Evolutionary conservation across 495 filamentous ascomycete species (phyloP), one percentile per base, ranked within the genome.

Genomic region (Aspergillus baeticus): DNA sequence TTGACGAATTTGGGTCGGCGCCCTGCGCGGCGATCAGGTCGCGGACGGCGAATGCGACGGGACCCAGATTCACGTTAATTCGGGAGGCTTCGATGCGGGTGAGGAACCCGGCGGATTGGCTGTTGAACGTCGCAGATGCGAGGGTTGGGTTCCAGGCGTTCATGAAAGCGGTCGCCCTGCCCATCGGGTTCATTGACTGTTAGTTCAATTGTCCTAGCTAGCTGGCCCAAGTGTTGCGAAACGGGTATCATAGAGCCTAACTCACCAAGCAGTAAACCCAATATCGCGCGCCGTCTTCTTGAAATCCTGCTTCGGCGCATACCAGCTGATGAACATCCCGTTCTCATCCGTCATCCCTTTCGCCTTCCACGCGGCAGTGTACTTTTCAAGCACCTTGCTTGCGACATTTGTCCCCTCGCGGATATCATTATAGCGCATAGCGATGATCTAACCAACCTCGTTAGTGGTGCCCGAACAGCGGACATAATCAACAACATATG

Each of bases 381-480:
- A 72, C 21, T 72, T 72, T 22, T 51, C 41, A 20, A 71, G 47
- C 10, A 69, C 38, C 6, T 54, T 58, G 0, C 51, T 36, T 4
- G 57, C 50, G 26, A 64, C 49, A 10, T 62, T 60, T 5, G 64
- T 69, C 4, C 66, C 66, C 22, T 72, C 58, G 10, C 60, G 54
- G 17, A 66, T 53, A 44, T 69, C 64, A 48, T 71, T 71, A 37
- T 65, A 68, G 14, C 61, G 54, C 38, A 70, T 60, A 3, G 67
- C 66, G 23, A 73, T 65, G 26, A 29, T 29, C 26, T 4, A 29
- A 3, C 8, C 26, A 31, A 71, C 58, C 69, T 71, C 3, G 18
- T 1, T 3, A n/a, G 39, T 8, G 7, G 4, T 39, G n/a, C n/a
- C n/a, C 8, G 43, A 6, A 15, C 33, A 21, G 14, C 34, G 31